Percentiles rank a stretch among this genome's conserved stretches.
These are phyloP conservation scores for Halophytophthora batemanensis DNA, from an alignment of 352 stramenopile species.

Conservation along the genomic window DNA sequence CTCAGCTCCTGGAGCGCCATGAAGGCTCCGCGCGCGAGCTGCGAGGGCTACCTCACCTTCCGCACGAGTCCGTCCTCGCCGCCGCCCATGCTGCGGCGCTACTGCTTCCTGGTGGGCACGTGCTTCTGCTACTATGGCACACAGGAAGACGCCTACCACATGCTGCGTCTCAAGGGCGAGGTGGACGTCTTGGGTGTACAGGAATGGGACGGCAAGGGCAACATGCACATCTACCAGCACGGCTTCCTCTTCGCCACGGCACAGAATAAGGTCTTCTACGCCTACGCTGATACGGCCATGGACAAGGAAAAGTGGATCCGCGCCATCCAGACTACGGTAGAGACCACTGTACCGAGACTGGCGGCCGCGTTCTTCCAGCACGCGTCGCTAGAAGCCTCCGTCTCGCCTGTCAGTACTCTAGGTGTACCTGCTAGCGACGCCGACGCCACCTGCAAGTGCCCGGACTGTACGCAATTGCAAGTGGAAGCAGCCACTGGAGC, in stretches of 20 bases:
- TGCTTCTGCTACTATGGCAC: conserved; percentile 89
- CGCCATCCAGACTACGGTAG: conserved; percentile 82
- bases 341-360: conserved; percentile 74
- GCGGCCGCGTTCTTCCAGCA: conserved; percentile 51
- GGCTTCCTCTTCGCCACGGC: conserved; percentile 87
- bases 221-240: conserved; percentile 90
- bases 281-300: conserved; percentile 84
- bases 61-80: conserved; percentile 84
- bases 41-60: conserved; percentile 85
- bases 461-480: conserved; percentile 43
- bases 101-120: conserved; percentile 87
- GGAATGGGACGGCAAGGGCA: conserved; percentile 90
- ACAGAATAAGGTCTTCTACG: conserved; percentile 89
- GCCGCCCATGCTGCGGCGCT: conserved; percentile 82
- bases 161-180: conserved; percentile 83
- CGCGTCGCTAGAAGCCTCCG: conserved; percentile 34
- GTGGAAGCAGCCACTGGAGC: conserved; percentile 24
- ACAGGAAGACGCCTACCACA: conserved; percentile 89
- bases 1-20: conserved; percentile 52
- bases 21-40: conserved; percentile 79
- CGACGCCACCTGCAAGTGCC: conserved; percentile 68
- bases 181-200: conserved; percentile 88
- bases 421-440: conserved; percentile 46
- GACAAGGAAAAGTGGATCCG: conserved; percentile 90
- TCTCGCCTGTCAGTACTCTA: conserved; percentile 52